phyloP scores from a whole-genome alignment of 2,329 filamentous ascomycete genomes.

The Calonectria henricotiae region DNA sequence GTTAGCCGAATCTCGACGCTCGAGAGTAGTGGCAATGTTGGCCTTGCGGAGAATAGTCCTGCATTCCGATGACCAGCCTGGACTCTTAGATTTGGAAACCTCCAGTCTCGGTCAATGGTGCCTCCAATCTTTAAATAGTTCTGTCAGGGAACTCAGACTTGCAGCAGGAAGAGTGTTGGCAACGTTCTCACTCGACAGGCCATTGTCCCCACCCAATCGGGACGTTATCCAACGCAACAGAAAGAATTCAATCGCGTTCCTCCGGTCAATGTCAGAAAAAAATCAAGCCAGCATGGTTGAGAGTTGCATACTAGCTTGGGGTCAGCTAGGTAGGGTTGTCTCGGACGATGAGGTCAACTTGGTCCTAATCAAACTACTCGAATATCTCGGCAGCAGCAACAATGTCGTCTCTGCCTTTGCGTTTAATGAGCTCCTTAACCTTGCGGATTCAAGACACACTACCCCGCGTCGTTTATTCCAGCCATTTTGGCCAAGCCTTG shows the following conservation, averaged over 20 bases:
- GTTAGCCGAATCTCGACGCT: conserved; percentile 71
- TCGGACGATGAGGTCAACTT: conserved; percentile 89
- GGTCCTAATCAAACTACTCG: conserved; percentile 85
- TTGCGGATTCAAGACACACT: conserved; percentile 77
- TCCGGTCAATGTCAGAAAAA: conserved; percentile 82
- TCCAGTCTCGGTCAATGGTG: conserved; percentile 86
- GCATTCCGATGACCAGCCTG: conserved; percentile 73
- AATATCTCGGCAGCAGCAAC: conserved; percentile 90
- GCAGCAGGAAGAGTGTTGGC: conserved; percentile 81
- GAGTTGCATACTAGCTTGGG: conserved; percentile 88
- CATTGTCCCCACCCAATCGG: conserved; percentile 26
- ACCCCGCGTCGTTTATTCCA: conserved; percentile 81
- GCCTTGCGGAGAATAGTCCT: conserved; percentile 79
- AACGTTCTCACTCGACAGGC: conserved; percentile 71
- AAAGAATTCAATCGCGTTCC: conserved; percentile 77
- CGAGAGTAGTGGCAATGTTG: conserved; percentile 81
- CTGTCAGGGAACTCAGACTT: conserved; percentile 86
- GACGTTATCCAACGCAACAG: conserved; percentile 66
- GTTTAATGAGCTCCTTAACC: conserved; percentile 84
- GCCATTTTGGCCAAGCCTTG: conserved; percentile 91
- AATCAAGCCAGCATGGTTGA: conserved; percentile 81
- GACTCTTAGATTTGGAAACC: conserved; percentile 77
- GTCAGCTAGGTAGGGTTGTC: conserved; percentile 84
- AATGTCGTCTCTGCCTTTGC: conserved; percentile 85
- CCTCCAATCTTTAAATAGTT: conserved; percentile 85